Evolutionary conservation across 495 filamentous ascomycete species (phyloP).

Genomic region (Lasiosphaeria hispida): DNA sequence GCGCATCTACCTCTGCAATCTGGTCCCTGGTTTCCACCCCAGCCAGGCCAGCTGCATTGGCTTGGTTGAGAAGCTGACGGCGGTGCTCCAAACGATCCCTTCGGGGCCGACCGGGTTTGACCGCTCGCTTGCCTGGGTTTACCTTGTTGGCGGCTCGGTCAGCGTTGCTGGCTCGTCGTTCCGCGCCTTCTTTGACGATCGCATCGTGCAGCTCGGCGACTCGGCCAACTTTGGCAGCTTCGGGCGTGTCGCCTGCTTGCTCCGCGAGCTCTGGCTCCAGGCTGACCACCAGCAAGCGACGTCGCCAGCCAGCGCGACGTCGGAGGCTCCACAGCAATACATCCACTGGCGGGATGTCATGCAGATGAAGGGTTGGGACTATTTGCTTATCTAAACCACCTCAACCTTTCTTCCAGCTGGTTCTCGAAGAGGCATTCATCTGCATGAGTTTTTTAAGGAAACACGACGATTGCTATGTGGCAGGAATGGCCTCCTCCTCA

Average conservation of each 20-base stretch:
- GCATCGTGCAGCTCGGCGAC: conserved; percentile 68
- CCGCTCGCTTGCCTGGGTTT: conserved; percentile 87
- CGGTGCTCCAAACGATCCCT: conserved; percentile 74
- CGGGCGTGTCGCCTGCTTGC: conserved; percentile 72
- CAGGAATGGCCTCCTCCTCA: conserved; percentile 24
- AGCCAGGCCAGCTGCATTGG: conserved; percentile 64
- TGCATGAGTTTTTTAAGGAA: conserved; percentile 24
- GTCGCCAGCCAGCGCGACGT: conserved; percentile 37
- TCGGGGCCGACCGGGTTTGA: conserved; percentile 80
- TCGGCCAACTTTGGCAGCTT: conserved; percentile 75
- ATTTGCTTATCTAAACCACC: conserved; percentile 71
- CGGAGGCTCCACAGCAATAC: conserved; percentile 50
- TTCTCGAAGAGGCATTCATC: conserved; percentile 32
- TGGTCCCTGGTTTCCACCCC: conserved; percentile 84
- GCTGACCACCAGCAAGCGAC: conserved; percentile 52
- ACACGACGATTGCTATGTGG: conserved; percentile 13
- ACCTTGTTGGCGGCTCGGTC: conserved; percentile 78
- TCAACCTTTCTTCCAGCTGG: conserved; percentile 33
- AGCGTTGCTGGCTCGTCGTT: conserved; percentile 69
- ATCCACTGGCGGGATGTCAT: conserved; percentile 95
- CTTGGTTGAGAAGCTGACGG: conserved; percentile 70
- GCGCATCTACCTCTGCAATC: conserved; percentile 88
- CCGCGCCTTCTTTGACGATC: conserved; percentile 69
- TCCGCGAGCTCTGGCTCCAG: conserved; percentile 80
- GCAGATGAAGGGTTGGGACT: conserved; percentile 88